A percentile compares a stretch with the other conserved stretches of the same genome.
Evolutionary conservation across 148 eudicot species (phyloP).

Genomic region (Selenicereus undatus): DNA sequence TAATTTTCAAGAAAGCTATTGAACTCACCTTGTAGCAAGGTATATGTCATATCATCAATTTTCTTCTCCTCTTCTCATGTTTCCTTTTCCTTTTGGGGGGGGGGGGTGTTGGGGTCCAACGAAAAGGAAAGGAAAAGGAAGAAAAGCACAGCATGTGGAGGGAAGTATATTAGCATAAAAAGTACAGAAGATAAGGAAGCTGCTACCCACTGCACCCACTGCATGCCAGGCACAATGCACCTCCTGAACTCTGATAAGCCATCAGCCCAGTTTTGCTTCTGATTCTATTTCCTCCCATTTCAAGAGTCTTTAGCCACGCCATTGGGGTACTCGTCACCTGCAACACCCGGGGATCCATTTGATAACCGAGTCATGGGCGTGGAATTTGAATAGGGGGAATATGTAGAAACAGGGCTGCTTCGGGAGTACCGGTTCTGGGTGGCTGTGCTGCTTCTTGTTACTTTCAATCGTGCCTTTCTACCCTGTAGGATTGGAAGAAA

Average conservation of each 20-base stretch:
- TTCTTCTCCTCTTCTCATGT: background rate
- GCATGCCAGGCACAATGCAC: background rate
- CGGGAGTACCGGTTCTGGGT: slow-evolving; percentile 62
- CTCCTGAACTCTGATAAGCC: slow-evolving; percentile 2
- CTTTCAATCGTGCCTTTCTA: slow-evolving; percentile 85
- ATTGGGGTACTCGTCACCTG: slow-evolving; percentile 53
- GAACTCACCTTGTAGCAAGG: background rate
- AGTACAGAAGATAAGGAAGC: background rate
- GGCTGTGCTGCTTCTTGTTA: slow-evolving; percentile 84
- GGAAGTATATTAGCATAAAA: background rate
- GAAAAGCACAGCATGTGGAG: background rate
- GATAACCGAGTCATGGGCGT: slow-evolving; percentile 42
- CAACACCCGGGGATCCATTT: slow-evolving; percentile 56
- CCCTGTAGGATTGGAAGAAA: slow-evolving; percentile 49
- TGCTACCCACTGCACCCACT: background rate
- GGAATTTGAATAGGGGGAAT: slow-evolving; percentile 52
- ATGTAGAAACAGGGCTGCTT: slow-evolving; percentile 43
- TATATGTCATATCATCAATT: background rate
- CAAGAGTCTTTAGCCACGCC: slow-evolving; percentile 44
- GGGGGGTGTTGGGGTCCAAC: background rate
- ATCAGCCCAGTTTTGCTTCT: background rate
- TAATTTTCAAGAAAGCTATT: too few relatives aligned
- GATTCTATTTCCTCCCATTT: slow-evolving; percentile 8
- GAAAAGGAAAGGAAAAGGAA: background rate
- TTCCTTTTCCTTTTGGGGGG: background rate